Evolutionary conservation across 2,329 filamentous ascomycete species (phyloP).

Genomic region (Hypoxylon sp.): DNA sequence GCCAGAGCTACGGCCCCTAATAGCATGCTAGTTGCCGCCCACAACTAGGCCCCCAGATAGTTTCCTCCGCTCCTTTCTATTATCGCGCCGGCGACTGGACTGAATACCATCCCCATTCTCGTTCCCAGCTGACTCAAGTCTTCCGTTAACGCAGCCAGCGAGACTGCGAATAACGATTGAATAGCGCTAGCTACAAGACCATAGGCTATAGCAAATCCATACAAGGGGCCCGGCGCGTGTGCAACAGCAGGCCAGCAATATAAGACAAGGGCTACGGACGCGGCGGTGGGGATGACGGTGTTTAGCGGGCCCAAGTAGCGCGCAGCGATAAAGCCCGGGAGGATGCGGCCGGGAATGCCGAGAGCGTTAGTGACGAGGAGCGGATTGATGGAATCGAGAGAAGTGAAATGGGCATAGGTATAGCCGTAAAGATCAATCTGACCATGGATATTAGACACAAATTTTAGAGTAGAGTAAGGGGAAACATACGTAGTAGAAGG

Average conservation of each 20-base stretch:
- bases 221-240: constrained; percentile 13
- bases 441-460: neutral
- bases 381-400: constrained; percentile 57
- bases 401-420: constrained; percentile 36
- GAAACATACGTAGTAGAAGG: constrained; percentile 42
- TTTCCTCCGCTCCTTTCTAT: constrained; percentile 59
- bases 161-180: constrained; percentile 33
- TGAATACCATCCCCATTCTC: constrained; percentile 67
- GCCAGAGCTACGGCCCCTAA: constrained; percentile 28
- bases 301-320: constrained; percentile 61
- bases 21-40: constrained; percentile 33
- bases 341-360: constrained; percentile 61
- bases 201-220: constrained; percentile 36
- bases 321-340: constrained; percentile 63
- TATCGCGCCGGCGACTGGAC: constrained; percentile 65
- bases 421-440: constrained; percentile 40
- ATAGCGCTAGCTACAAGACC: constrained; percentile 37
- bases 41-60: constrained; percentile 62
- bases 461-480: neutral
- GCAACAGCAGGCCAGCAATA: constrained; percentile 64
- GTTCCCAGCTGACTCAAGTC: constrained; percentile 66
- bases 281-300: constrained; percentile 57
- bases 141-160: constrained; percentile 52
- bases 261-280: constrained; percentile 51
- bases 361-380: constrained; percentile 66